Conservation (phyloP, 1,284 basidiomycete species). For the Chalciporus sp. region DNA sequence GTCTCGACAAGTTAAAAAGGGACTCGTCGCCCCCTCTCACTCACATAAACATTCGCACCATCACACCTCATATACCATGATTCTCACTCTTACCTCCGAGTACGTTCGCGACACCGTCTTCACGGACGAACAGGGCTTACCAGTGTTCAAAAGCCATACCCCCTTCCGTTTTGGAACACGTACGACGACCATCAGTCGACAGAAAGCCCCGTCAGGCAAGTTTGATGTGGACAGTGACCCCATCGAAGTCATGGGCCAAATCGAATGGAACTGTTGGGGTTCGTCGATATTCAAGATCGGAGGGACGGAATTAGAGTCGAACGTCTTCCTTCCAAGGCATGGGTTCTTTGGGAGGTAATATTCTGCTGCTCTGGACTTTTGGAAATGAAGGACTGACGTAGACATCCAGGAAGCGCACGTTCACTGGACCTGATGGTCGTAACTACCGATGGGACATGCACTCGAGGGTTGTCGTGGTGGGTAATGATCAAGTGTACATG, state of each 20-base stretch:
- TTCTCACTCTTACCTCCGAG: slow-evolving; percentile 29
- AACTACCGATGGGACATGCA: slow-evolving; percentile 32
- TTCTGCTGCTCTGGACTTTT: background rate
- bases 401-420: slow-evolving; percentile 26
- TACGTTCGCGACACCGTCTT: slow-evolving; percentile 28
- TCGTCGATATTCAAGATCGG: slow-evolving; percentile 25
- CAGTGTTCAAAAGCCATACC: slow-evolving; percentile 26
- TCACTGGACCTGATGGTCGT: slow-evolving; percentile 27
- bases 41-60: too few relatives aligned
- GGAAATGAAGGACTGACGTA: background rate
- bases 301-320: slow-evolving; percentile 18
- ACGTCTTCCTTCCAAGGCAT: slow-evolving; percentile 19
- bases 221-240: background rate
- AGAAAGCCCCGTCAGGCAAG: background rate
- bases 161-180: slow-evolving; percentile 27
- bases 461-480: slow-evolving; percentile 17
- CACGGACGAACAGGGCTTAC: slow-evolving; percentile 26
- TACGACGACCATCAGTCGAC: slow-evolving; percentile 25
- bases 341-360: slow-evolving; percentile 24
- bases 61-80: slow-evolving; percentile 14
- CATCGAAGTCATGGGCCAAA: slow-evolving; percentile 20
- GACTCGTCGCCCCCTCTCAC: too few relatives aligned
- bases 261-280: slow-evolving; percentile 24
- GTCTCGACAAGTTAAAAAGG: too few relatives aligned
- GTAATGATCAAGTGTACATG: background rate